Evolutionary conservation across 129 eudicot genomes (phyloP).

Genomic region (Lactuca sativa): DNA sequence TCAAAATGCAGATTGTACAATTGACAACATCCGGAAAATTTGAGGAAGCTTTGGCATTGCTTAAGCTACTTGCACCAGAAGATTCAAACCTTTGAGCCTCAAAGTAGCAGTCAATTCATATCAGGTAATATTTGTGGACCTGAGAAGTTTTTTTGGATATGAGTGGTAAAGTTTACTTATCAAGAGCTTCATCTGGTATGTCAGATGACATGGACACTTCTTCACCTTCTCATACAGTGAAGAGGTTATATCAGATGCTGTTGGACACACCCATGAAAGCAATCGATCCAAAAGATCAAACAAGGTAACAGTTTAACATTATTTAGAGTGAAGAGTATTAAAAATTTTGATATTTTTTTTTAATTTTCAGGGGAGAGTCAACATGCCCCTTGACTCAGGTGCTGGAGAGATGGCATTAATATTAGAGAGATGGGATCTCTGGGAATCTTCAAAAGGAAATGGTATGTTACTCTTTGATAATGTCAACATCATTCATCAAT

Average conservation of each 20-base stretch:
- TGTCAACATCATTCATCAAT: too few relatives aligned
- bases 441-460: conserved; percentile 98
- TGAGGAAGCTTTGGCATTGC: conserved; percentile 94
- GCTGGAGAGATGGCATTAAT: conserved; percentile 62
- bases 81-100: conserved; percentile 98
- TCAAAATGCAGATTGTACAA: conserved; percentile 76
- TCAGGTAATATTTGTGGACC: conserved; percentile 69
- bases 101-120: conserved; percentile 96
- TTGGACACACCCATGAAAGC: conserved; percentile 37
- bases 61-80: conserved; percentile 93
- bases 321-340: too few relatives aligned
- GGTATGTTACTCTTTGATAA: conserved; percentile 37
- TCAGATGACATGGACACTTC: conserved; percentile 90
- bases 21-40: conserved; percentile 96
- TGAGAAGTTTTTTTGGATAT: conserved; percentile 65
- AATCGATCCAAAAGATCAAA: too few relatives aligned
- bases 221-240: conserved; percentile 54
- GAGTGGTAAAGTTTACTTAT: conserved; percentile 57
- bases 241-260: conserved; percentile 91
- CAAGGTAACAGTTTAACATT: conserved; percentile 49
- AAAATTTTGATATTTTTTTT: conserved; percentile 19
- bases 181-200: conserved; percentile 78
- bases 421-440: conserved; percentile 79
- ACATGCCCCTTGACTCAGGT: conserved; percentile 30
- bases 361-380: conserved; percentile 63